A percentile compares a stretch with the other conserved stretches of the same genome.
These are phyloP conservation scores for Verticillium alfalfae DNA, from an alignment of 2,329 filamentous ascomycete species.

Conservation along the genomic window DNA sequence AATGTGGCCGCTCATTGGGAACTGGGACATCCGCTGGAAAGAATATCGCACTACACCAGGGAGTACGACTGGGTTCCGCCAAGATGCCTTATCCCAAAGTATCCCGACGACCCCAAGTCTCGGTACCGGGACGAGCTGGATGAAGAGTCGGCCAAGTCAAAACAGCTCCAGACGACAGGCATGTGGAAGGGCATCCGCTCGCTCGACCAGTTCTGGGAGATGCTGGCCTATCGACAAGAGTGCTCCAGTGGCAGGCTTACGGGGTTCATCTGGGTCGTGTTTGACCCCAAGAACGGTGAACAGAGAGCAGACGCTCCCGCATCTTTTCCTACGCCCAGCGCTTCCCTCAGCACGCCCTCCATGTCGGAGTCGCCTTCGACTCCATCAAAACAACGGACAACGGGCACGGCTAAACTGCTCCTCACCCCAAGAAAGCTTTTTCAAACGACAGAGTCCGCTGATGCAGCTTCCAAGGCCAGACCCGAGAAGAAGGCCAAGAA, in stretches of 20 bases:
- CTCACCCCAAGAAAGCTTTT: slow-evolving; percentile 27
- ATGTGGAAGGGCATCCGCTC: slow-evolving; percentile 80
- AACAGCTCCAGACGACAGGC: slow-evolving; percentile 49
- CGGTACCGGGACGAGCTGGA: slow-evolving; percentile 86
- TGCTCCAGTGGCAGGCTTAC: slow-evolving; percentile 89
- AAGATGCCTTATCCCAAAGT: slow-evolving; percentile 80
- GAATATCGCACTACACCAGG: slow-evolving; percentile 56
- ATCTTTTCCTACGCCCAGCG: slow-evolving; percentile 18
- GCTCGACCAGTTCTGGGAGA: slow-evolving; percentile 94
- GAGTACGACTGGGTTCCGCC: slow-evolving; percentile 61
- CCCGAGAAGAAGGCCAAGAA: slow-evolving; percentile 30
- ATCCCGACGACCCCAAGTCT: slow-evolving; percentile 92
- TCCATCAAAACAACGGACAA: slow-evolving; percentile 20
- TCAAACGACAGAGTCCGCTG: slow-evolving; percentile 5
- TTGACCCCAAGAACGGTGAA: slow-evolving; percentile 46
- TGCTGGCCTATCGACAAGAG: slow-evolving; percentile 95
- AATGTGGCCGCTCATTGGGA: slow-evolving; percentile 55
- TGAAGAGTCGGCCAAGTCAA: slow-evolving; percentile 63
- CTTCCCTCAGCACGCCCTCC: slow-evolving; percentile 18
- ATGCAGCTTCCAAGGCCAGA: slow-evolving; percentile 24
- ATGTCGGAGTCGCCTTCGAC: slow-evolving; percentile 18
- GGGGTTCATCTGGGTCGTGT: slow-evolving; percentile 90
- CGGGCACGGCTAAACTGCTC: slow-evolving; percentile 18
- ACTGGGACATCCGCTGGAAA: slow-evolving; percentile 65
- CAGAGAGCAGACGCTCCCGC: slow-evolving; percentile 4